Evolutionary conservation across 2,329 filamentous ascomycete species (phyloP).

Genomic region (Thielaviopsis musarum): DNA sequence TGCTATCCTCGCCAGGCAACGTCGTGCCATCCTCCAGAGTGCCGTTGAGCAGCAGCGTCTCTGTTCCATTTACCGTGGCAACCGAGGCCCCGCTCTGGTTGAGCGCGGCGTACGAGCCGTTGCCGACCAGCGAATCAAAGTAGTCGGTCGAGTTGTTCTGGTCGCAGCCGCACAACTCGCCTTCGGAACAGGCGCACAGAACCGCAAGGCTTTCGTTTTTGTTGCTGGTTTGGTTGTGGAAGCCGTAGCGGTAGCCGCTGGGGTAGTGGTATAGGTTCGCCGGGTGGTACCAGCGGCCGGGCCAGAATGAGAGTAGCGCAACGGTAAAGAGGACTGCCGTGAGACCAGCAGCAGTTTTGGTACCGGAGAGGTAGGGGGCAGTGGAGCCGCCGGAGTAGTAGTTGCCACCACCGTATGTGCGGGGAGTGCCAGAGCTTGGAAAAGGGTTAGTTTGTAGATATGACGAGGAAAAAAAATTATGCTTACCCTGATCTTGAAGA

Average conservation of each 20-base stretch:
- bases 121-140: constrained; percentile 45
- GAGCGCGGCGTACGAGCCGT: constrained; percentile 40
- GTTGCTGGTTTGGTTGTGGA: constrained; percentile 32
- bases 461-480: background rate
- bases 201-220: constrained; percentile 21
- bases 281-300: constrained; percentile 46
- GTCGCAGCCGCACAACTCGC: constrained; percentile 46
- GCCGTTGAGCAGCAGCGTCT: constrained; percentile 57
- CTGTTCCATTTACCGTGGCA: constrained; percentile 37
- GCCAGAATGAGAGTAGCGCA: constrained; percentile 39
- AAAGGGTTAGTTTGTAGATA: constrained; percentile 8
- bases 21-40: constrained; percentile 54
- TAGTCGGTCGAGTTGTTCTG: constrained; percentile 45
- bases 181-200: constrained; percentile 34
- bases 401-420: constrained; percentile 41
- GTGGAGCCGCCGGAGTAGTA: constrained; percentile 52
- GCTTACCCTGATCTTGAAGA: constrained; percentile 6
- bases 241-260: constrained; percentile 25
- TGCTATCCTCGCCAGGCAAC: constrained; percentile 25
- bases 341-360: constrained; percentile 30
- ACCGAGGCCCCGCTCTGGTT: constrained; percentile 48
- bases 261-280: constrained; percentile 46
- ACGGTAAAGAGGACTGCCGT: constrained; percentile 34
- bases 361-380: constrained; percentile 43
- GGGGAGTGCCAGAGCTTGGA: constrained; percentile 38